Evolutionary conservation across 202 grass and related monocot species (phyloP), one percentile per base, ranked within the genome.

Genomic region (Setaria viridis): DNA sequence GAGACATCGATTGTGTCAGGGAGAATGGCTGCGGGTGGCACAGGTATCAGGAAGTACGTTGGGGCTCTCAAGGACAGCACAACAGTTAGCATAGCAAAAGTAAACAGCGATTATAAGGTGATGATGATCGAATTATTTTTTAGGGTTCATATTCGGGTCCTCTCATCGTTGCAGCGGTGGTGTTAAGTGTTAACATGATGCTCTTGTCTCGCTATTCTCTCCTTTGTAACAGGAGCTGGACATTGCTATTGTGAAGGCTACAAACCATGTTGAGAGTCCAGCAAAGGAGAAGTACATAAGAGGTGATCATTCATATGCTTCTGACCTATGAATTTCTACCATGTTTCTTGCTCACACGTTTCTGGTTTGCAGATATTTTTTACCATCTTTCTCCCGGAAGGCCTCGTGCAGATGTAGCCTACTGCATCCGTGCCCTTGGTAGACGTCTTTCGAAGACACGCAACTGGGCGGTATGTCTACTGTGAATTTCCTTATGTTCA

Each of bases 91-190:
- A 89, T 99, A 84, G 93, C 97, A 47, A 99, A 99, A 91, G 93
- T 99, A 35, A 99, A 99, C 80, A 99, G 97, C 45, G 88, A 99
- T 72, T 99, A 96, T 67, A 99, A 99, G 97, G 97, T 99, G 62
- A 81, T 43, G 68, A 80, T 39, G 6, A 51, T 41, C 41, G 48
- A 64, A 47, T 32, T 25, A n/a, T 25, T 46, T 66, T 67, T 37
- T 9, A 73, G 21, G 11, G 55, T 51, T 80, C 74, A 3, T 63
- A 14, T 67, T 12, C 4, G 16, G 13, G 6, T 45, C 8, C 15
- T 79, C 56, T 53, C 25, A 0, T 16, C 64, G 17, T 62, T 84
- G 6, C 70, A 32, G 51, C 51, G 6, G 33, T 21, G 19, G 29
- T 87, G 70, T 20, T 77, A n/a, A 72, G 39, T 41, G 39, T 41